phyloP scores from a whole-genome alignment of 1,284 basidiomycete genomes.

The Schizophyllum commune region DNA sequence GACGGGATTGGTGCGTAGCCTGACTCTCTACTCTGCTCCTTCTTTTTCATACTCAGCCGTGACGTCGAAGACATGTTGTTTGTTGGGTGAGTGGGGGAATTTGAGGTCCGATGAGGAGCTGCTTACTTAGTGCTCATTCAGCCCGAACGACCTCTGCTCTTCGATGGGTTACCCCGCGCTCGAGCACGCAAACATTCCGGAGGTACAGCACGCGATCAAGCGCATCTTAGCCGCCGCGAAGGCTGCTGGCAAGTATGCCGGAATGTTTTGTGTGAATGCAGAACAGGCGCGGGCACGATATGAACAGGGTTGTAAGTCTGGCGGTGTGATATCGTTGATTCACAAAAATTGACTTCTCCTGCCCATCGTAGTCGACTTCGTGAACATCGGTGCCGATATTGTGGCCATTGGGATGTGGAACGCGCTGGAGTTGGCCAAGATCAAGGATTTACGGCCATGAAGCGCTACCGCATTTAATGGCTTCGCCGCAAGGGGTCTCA shows the following conservation, averaged over 20 bases:
- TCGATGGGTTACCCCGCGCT: constrained; percentile 51
- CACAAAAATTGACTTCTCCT: not conserved
- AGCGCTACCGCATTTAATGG: not conserved
- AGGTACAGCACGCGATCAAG: constrained; percentile 56
- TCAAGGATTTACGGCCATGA: not conserved
- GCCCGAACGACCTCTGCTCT: constrained; percentile 57
- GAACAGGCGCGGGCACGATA: not conserved
- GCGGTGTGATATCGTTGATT: not conserved
- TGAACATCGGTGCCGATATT: not conserved
- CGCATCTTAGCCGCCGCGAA: constrained; percentile 47
- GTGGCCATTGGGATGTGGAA: not conserved
- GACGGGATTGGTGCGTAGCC: constrained; percentile 48
- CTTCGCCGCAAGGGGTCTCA: no score
- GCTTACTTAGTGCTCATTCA: not conserved
- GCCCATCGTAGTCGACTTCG: not conserved
- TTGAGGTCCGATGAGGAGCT: not conserved
- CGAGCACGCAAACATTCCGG: constrained; percentile 53
- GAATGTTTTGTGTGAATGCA: not conserved
- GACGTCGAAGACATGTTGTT: constrained; percentile 32
- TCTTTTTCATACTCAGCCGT: not conserved
- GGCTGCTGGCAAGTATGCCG: constrained; percentile 46
- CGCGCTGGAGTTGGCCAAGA: not conserved
- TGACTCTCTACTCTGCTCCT: not conserved
- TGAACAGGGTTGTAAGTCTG: not conserved
- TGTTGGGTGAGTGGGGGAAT: constrained; percentile 41